Conservation (phyloP, 345 rosid species). For the Acer campestre region DNA sequence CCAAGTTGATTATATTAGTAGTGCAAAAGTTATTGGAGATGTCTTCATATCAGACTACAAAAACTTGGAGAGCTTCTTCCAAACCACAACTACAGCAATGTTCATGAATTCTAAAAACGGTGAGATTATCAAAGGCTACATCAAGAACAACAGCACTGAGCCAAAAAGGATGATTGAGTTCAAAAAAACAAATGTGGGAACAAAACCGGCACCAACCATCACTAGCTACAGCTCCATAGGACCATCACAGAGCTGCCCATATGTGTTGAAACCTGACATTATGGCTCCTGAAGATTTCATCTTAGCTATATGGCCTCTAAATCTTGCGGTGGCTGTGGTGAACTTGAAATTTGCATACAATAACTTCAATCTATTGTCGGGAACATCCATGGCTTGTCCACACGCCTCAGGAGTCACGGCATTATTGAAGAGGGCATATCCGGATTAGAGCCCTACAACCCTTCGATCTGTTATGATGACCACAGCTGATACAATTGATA, state of each 20-base stretch:
- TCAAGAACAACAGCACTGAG: conserved; percentile 30
- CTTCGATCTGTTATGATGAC: conserved; percentile 69
- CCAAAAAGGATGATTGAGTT: conserved; percentile 48
- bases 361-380: conserved; percentile 49
- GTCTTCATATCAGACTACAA: conserved; percentile 46
- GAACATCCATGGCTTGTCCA: conserved; percentile 67
- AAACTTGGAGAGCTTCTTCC: conserved; percentile 17
- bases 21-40: conserved; percentile 31
- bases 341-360: conserved; percentile 18
- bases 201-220: conserved; percentile 44
- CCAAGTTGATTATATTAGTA: conserved; percentile 31
- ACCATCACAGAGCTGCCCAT: conserved; percentile 53
- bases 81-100: conserved; percentile 35
- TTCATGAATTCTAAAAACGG: conserved; percentile 32
- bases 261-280: conserved; percentile 57
- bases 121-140: conserved; percentile 37
- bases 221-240: conserved; percentile 61
- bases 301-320: conserved; percentile 59
- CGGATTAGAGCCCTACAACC: conserved; percentile 62
- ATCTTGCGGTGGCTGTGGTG: conserved; percentile 9
- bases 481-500: conserved; percentile 40
- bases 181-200: conserved; percentile 29
- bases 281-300: conserved; percentile 51
- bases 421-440: conserved; percentile 46
- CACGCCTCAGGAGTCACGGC: conserved; percentile 57